phyloP scores from a whole-genome alignment of 345 rosid genomes.

The Citrus unshiu region DNA sequence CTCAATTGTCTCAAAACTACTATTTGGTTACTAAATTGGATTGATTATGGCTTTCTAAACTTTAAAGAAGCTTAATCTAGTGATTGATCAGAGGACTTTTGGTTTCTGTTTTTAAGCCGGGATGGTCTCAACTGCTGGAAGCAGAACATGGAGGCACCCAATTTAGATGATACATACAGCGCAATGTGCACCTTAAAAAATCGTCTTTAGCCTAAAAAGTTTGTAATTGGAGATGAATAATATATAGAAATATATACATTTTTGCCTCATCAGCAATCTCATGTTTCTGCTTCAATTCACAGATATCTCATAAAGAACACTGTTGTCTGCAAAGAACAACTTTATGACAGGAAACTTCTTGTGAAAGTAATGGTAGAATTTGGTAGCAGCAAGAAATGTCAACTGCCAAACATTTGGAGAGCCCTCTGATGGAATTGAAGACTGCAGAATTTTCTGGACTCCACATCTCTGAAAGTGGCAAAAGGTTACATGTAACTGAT shows the following conservation, averaged over 20 bases:
- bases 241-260: background rate
- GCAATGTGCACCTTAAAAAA: background rate
- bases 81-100: background rate
- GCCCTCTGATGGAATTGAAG: background rate
- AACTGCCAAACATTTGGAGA: background rate
- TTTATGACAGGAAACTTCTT: background rate
- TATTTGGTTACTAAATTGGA: background rate
- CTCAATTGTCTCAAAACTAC: too few species aligned
- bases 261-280: background rate
- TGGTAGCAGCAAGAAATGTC: background rate
- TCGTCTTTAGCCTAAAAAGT: background rate
- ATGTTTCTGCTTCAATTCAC: background rate
- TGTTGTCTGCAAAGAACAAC: background rate
- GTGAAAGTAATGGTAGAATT: background rate
- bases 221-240: background rate
- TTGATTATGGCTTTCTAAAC: background rate
- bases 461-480: background rate
- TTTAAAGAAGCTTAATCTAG: background rate
- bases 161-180: background rate
- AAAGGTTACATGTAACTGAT: background rate
- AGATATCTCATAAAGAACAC: background rate
- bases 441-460: background rate
- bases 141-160: background rate
- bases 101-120: background rate
- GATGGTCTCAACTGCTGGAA: background rate